A percentile compares a stretch with the other conserved stretches of the same genome.
Evolutionary conservation across 2,329 filamentous ascomycete genomes (phyloP).

Genomic region (Rhynchosporium agropyri): DNA sequence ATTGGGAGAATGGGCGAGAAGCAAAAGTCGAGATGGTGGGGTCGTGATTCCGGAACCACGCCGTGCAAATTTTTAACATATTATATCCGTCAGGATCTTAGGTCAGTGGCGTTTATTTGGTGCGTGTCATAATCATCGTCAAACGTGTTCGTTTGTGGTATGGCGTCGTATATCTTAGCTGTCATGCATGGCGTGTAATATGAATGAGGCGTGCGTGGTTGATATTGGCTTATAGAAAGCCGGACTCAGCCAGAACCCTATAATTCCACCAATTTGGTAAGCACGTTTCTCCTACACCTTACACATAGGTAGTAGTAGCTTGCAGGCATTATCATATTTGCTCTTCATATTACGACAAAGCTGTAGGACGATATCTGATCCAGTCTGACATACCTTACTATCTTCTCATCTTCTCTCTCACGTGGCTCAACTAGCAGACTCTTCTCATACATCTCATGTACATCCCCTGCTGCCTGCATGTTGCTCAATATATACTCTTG

Average conservation of each 20-base stretch:
- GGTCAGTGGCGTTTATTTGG: slow-evolving; percentile 25
- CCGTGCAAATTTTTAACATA: slow-evolving; percentile 6
- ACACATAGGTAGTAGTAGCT: slow-evolving; percentile 23
- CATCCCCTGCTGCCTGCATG: slow-evolving; percentile 92
- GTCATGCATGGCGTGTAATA: slow-evolving; percentile 10
- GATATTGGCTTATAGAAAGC: slow-evolving; percentile 52
- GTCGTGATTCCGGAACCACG: slow-evolving; percentile 8
- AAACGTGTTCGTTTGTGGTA: slow-evolving; percentile 26
- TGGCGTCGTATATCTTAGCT: slow-evolving; percentile 19
- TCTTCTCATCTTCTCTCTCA: slow-evolving; percentile 98
- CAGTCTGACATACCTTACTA: slow-evolving; percentile 70
- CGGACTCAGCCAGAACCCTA: slow-evolving; percentile 63
- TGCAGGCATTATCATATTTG: slow-evolving; percentile 26
- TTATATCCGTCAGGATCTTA: slow-evolving; percentile 24
- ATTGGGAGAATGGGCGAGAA: slow-evolving; percentile 2
- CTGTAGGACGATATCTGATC: slow-evolving; percentile 28
- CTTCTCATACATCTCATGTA: slow-evolving; percentile 99
- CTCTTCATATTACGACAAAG: slow-evolving; percentile 30
- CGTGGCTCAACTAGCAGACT: slow-evolving; percentile 90
- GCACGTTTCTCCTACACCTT: slow-evolving; percentile 31
- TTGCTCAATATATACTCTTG: slow-evolving; percentile 97
- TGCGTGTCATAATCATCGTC: slow-evolving; percentile 32
- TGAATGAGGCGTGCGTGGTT: slow-evolving; percentile 3
- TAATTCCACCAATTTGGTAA: slow-evolving; percentile 37
- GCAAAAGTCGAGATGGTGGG: slow-evolving; percentile 8